A percentile compares a stretch with the other conserved stretches of the same genome.
Evolutionary conservation across 306 rosid genomes (phyloP).

Genomic region (Trichosanthes truncata): DNA sequence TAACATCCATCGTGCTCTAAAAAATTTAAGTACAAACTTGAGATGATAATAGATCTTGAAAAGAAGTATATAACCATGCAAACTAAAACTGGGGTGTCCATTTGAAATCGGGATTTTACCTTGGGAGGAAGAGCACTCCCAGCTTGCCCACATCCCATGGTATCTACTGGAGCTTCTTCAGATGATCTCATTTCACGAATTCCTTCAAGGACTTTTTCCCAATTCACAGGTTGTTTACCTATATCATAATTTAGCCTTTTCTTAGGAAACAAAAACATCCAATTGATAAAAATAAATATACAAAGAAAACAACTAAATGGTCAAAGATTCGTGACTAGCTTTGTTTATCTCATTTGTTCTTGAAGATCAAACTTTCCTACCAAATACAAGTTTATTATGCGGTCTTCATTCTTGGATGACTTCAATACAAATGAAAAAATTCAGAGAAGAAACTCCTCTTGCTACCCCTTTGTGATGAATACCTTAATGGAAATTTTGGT

Average conservation of each 20-base stretch:
- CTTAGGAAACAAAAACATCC: not conserved
- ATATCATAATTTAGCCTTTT: constrained; percentile 6
- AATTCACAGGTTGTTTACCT: constrained; percentile 58
- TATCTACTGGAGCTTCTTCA: constrained; percentile 79
- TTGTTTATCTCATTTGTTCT: not conserved
- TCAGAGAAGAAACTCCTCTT: not conserved
- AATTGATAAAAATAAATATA: not conserved
- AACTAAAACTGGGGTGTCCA: not conserved
- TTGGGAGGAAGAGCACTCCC: constrained; percentile 51
- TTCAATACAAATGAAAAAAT: not conserved
- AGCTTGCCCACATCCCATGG: constrained; percentile 47
- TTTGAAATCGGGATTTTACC: constrained; percentile 27
- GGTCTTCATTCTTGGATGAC: not conserved
- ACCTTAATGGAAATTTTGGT: not conserved
- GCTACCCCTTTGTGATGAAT: too few relatives aligned
- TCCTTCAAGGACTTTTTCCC: constrained; percentile 72
- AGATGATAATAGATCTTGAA: not conserved
- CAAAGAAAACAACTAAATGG: not conserved
- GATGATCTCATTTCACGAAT: constrained; percentile 63
- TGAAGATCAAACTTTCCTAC: not conserved
- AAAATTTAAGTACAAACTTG: not conserved
- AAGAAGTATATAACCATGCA: not conserved
- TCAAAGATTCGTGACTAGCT: not conserved
- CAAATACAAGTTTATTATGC: not conserved
- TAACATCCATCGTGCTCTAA: not conserved